Conservation (phyloP, 768 basidiomycete genomes). For the Naganishia randhawae region DNA sequence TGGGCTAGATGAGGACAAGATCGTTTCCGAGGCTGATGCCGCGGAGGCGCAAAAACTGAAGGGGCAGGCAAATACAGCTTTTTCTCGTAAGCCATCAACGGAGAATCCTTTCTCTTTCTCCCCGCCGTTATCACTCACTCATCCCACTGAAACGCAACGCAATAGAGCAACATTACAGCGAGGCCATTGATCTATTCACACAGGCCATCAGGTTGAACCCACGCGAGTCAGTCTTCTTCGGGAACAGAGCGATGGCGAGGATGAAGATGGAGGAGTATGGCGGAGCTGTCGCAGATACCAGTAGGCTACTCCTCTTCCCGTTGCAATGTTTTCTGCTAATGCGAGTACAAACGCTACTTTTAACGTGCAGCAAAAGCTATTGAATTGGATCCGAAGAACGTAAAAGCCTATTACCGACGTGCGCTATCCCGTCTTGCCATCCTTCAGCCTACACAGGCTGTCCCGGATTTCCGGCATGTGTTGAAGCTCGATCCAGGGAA, state of each 20-base stretch:
- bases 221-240: constrained; percentile 82
- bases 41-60: constrained; percentile 70
- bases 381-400: constrained; percentile 78
- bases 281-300: constrained; percentile 80
- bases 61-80: constrained; percentile 81
- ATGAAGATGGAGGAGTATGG: constrained; percentile 91
- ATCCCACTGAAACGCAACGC: constrained; percentile 30
- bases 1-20: constrained; percentile 26
- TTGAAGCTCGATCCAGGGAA: constrained; percentile 81
- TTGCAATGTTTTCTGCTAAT: not conserved
- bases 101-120: not conserved
- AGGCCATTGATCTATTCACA: constrained; percentile 74
- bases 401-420: constrained; percentile 68
- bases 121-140: constrained; percentile 24
- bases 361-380: constrained; percentile 82
- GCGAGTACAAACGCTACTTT: not conserved
- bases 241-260: constrained; percentile 85
- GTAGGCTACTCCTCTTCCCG: constrained; percentile 55
- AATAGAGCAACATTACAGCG: constrained; percentile 65
- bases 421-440: constrained; percentile 88
- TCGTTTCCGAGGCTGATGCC: constrained; percentile 67
- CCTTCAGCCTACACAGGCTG: constrained; percentile 76
- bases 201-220: constrained; percentile 84
- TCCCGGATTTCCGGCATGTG: constrained; percentile 82
- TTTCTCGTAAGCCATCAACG: constrained; percentile 50